Conservation (phyloP, 805 yeast genomes). For the Wickerhamomyces queroliae region DNA sequence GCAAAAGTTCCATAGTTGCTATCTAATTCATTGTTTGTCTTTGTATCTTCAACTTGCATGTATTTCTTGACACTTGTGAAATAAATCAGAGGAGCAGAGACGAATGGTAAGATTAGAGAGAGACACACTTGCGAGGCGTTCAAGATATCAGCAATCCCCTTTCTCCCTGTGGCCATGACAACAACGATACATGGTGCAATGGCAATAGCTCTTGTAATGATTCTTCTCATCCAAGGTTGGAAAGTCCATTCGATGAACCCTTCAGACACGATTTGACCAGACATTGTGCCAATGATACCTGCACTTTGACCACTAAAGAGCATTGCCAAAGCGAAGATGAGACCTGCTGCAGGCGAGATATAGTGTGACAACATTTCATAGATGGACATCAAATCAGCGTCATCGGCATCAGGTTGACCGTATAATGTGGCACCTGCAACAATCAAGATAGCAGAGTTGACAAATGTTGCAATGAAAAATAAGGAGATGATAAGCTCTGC, state of each 20-base stretch:
- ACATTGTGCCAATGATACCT: slow-evolving; percentile 88
- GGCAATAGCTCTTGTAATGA: slow-evolving; percentile 78
- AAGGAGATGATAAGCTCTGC: slow-evolving; percentile 79
- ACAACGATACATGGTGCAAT: slow-evolving; percentile 80
- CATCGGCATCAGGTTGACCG: slow-evolving; percentile 57
- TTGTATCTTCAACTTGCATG: slow-evolving; percentile 49
- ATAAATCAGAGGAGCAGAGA: slow-evolving; percentile 81
- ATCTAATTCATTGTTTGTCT: too few species aligned
- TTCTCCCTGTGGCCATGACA: slow-evolving; percentile 68
- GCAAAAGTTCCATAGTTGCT: slow-evolving; percentile 19
- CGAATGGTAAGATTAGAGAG: slow-evolving; percentile 76
- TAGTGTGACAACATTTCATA: slow-evolving; percentile 64
- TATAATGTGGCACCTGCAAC: slow-evolving; percentile 86
- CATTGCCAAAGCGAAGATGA: slow-evolving; percentile 83
- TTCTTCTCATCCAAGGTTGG: slow-evolving; percentile 75
- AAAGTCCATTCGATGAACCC: slow-evolving; percentile 80
- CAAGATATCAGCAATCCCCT: slow-evolving; percentile 69
- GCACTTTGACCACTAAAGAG: slow-evolving; percentile 92
- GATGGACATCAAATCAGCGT: slow-evolving; percentile 79
- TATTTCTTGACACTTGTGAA: slow-evolving; percentile 66
- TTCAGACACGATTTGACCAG: slow-evolving; percentile 91
- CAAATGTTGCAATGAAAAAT: slow-evolving; percentile 86
- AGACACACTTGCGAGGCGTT: slow-evolving; percentile 82
- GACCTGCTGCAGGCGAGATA: slow-evolving; percentile 80
- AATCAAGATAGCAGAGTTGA: slow-evolving; percentile 81